Evolutionary conservation across 805 yeast genomes (phyloP).

Genomic region (Spathaspora girioi): DNA sequence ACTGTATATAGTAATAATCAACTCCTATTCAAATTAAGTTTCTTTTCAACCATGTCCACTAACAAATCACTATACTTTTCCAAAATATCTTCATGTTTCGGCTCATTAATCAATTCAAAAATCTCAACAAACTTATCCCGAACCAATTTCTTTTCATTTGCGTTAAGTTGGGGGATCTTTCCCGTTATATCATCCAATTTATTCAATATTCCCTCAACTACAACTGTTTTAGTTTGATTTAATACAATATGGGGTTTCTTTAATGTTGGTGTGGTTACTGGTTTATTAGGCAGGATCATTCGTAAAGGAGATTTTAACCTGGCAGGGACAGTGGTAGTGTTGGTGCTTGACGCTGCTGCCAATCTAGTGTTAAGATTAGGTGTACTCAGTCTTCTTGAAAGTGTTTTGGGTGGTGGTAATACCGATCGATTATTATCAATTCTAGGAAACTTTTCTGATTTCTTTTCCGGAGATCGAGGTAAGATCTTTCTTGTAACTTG

Average conservation of each 20-base stretch:
- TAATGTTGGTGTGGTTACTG: neutral
- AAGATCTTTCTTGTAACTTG: slow-evolving; percentile 31
- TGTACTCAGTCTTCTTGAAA: slow-evolving; percentile 5
- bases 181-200: slow-evolving; percentile 4
- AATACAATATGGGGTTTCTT: neutral
- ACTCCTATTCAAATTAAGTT: slow-evolving; percentile 12
- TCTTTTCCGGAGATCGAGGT: slow-evolving; percentile 13
- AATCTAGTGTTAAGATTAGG: neutral
- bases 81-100: slow-evolving; percentile 18
- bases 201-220: neutral
- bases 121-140: neutral
- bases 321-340: neutral
- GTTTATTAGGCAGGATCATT: slow-evolving; percentile 6
- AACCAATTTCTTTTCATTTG: slow-evolving; percentile 2
- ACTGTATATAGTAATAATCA: slow-evolving; percentile 1
- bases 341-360: neutral
- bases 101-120: neutral
- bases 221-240: neutral
- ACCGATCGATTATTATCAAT: neutral
- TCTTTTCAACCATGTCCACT: slow-evolving; percentile 24
- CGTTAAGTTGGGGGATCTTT: neutral
- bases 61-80: slow-evolving; percentile 37
- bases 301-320: slow-evolving; percentile 13
- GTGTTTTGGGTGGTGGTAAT: neutral
- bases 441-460: neutral